A percentile compares a stretch with the other conserved stretches of the same genome.
Conservation (phyloP, 768 basidiomycete genomes). For the Lactarius trivialis region DNA sequence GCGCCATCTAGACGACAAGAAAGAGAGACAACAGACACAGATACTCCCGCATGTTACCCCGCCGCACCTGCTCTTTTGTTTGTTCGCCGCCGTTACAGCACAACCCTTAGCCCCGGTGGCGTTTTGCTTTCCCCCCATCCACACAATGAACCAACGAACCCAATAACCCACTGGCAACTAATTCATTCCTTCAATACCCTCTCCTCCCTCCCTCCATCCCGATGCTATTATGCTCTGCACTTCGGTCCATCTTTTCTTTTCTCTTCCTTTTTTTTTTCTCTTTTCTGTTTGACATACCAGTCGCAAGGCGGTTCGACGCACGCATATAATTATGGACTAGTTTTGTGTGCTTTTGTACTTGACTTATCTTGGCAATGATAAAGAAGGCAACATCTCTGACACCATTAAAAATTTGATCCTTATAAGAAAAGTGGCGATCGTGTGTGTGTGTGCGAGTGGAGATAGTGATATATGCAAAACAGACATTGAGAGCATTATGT, state of each 20-base stretch:
- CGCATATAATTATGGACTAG: conserved; percentile 25
- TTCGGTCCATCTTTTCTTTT: not conserved
- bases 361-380: conserved; percentile 11
- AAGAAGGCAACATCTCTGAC: conserved; percentile 1
- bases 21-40: conserved; percentile 1
- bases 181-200: not conserved
- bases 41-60: conserved; percentile 10
- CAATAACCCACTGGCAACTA: too few species aligned
- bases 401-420: not conserved
- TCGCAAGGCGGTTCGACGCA: conserved; percentile 9
- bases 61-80: not conserved
- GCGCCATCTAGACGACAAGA: conserved; percentile 15
- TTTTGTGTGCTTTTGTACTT: conserved; percentile 18
- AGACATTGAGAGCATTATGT: conserved; percentile 3
- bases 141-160: not conserved
- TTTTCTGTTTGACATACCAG: not conserved
- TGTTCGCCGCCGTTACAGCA: not conserved
- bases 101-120: not conserved
- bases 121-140: not conserved
- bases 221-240: not conserved
- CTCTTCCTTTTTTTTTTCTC: not conserved
- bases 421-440: not conserved
- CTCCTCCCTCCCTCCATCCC: not conserved
- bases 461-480: not conserved
- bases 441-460: not conserved